Conservation (phyloP, 192 early-diverging fungal genomes). For the Phlyctochytrium planicorne region DNA sequence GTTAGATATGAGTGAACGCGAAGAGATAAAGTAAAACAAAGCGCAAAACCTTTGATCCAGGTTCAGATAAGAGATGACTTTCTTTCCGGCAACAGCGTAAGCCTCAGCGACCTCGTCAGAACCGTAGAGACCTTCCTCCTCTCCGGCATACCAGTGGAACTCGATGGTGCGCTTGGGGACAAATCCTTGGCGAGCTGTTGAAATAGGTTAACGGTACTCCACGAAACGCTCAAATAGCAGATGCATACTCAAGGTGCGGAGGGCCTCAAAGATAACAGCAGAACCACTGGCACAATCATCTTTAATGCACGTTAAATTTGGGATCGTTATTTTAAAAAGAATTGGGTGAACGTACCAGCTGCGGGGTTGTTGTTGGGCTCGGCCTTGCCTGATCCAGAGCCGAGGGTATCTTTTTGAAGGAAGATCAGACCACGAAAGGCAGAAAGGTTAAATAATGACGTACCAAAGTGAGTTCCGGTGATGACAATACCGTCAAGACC, state of each 20-base stretch:
- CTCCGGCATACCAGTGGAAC: slow-evolving; percentile 86
- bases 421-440: too few species aligned
- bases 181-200: too few species aligned
- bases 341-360: slow-evolving; percentile 34
- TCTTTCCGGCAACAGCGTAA: slow-evolving; percentile 17
- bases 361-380: slow-evolving; percentile 18
- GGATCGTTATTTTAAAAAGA: slow-evolving; percentile 22
- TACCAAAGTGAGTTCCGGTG: slow-evolving; percentile 2
- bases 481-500: slow-evolving; percentile 5
- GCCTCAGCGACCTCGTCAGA: slow-evolving; percentile 54
- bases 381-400: background rate
- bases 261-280: slow-evolving; percentile 57
- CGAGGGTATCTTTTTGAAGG: too few species aligned
- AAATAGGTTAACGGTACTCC: too few species aligned
- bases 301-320: too few species aligned
- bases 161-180: too few species aligned
- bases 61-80: slow-evolving; percentile 27
- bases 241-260: slow-evolving; percentile 60
- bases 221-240: too few species aligned
- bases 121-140: slow-evolving; percentile 80
- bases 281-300: too few species aligned
- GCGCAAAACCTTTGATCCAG: slow-evolving; percentile 74
- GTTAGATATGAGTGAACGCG: too few species aligned
- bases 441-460: too few species aligned
- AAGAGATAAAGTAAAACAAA: too few species aligned